Conservation (phyloP, 2,329 filamentous ascomycete genomes). For the Diaporthe helianthi region DNA sequence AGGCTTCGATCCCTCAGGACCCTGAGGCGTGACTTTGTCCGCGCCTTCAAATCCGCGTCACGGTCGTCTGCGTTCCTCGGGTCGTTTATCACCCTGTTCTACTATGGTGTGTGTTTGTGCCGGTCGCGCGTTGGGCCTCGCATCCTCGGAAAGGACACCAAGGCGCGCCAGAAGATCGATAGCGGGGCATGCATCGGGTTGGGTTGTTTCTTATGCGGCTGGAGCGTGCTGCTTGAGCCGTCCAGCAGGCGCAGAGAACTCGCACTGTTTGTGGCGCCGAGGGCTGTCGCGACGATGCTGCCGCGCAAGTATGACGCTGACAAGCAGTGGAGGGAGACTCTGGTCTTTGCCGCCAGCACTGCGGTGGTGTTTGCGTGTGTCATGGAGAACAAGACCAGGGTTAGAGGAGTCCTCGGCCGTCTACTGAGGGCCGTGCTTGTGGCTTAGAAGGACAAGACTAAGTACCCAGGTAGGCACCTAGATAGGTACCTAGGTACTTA, state of each 20-base stretch:
- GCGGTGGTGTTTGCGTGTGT: conserved; percentile 75
- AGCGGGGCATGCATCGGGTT: conserved; percentile 71
- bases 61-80: conserved; percentile 81
- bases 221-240: conserved; percentile 80
- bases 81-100: conserved; percentile 79
- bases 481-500: too few relatives aligned
- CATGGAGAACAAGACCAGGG: conserved; percentile 65
- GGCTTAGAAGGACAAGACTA: conserved; percentile 30
- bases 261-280: conserved; percentile 79
- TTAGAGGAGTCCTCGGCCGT: conserved; percentile 73
- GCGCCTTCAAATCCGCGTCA: conserved; percentile 64
- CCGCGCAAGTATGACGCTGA: conserved; percentile 70
- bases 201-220: conserved; percentile 80
- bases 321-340: conserved; percentile 71
- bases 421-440: conserved; percentile 61
- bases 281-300: conserved; percentile 76
- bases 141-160: conserved; percentile 62
- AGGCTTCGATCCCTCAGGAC: conserved; percentile 55
- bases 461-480: too few relatives aligned
- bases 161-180: conserved; percentile 60
- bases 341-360: conserved; percentile 71
- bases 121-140: conserved; percentile 76
- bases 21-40: conserved; percentile 47
- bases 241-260: conserved; percentile 73
- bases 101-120: conserved; percentile 82